phyloP scores from a whole-genome alignment of 257 asterid genomes.

The Marsdenia floribunda region DNA sequence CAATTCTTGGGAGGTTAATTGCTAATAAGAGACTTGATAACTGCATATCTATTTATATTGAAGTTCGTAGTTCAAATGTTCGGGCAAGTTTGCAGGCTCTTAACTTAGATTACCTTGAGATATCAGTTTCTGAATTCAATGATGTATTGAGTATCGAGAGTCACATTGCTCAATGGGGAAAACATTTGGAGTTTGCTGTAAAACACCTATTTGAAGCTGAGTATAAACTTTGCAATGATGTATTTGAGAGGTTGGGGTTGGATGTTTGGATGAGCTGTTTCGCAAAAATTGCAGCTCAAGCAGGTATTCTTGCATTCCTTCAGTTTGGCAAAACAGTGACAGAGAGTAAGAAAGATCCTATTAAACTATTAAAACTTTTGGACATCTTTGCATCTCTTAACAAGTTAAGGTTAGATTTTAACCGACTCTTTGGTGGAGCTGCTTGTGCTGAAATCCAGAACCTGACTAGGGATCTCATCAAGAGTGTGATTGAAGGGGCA shows the following conservation, averaged over 20 bases:
- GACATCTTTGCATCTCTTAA: conserved; percentile 77
- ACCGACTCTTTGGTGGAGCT: conserved; percentile 78
- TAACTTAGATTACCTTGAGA: conserved; percentile 82
- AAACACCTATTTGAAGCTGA: conserved; percentile 85
- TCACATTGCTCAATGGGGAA: conserved; percentile 72
- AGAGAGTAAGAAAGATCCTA: conserved; percentile 85
- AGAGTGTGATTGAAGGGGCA: conserved; percentile 72
- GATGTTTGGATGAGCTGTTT: conserved; percentile 81
- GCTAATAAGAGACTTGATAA: conserved; percentile 56
- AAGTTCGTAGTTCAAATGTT: conserved; percentile 69
- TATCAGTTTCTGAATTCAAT: conserved; percentile 74
- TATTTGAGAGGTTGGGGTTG: conserved; percentile 73
- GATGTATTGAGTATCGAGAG: conserved; percentile 71
- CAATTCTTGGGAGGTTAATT: conserved; percentile 64
- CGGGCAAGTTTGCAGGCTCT: conserved; percentile 78
- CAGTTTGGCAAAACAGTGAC: conserved; percentile 83
- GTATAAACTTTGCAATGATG: conserved; percentile 67
- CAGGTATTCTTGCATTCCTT: conserved; percentile 76
- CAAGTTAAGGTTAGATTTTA: conserved; percentile 81
- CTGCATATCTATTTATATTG: conserved; percentile 67
- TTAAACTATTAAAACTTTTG: conserved; percentile 65
- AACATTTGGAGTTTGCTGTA: conserved; percentile 82
- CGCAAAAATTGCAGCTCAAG: conserved; percentile 75
- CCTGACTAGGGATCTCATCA: conserved; percentile 72
- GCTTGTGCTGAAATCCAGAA: conserved; percentile 82